Conservation (phyloP, 2,329 filamentous ascomycete species). For the Neonectria ditissima region DNA sequence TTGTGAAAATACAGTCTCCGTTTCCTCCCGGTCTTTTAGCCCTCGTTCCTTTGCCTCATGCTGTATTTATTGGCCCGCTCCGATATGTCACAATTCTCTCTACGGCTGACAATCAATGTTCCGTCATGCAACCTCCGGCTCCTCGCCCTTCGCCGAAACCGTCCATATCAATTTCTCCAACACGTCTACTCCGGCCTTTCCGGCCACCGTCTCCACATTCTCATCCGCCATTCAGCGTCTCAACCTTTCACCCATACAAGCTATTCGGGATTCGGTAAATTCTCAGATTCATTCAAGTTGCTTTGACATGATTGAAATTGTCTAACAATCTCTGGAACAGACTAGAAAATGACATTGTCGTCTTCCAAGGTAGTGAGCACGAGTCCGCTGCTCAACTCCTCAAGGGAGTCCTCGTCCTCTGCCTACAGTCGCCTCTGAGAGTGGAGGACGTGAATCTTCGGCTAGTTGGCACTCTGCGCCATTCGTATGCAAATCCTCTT, state of each 20-base stretch:
- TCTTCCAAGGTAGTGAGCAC: constrained; percentile 78
- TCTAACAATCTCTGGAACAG: too few relatives aligned
- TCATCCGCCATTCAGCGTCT: not conserved
- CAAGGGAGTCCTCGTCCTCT: constrained; percentile 79
- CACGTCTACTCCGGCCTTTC: not conserved
- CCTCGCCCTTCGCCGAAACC: not conserved
- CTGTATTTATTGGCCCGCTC: too few relatives aligned
- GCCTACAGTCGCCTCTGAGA: constrained; percentile 73
- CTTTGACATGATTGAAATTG: too few relatives aligned
- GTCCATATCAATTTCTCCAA: not conserved
- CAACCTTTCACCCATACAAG: not conserved
- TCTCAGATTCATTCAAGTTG: not conserved
- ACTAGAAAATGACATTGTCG: constrained; percentile 80
- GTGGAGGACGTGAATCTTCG: constrained; percentile 79
- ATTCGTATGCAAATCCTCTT: constrained; percentile 64
- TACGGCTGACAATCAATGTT: not conserved
- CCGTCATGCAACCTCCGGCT: not conserved
- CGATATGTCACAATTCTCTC: not conserved
- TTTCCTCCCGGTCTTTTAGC: too few relatives aligned
- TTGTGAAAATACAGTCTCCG: too few relatives aligned
- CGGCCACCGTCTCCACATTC: not conserved
- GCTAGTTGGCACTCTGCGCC: constrained; percentile 74
- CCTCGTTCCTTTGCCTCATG: too few relatives aligned
- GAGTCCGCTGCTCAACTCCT: constrained; percentile 80
- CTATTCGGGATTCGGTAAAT: not conserved